Base-by-base conservation (phyloP, 176 grass and related monocot species). In the Rhynchospora pubera region DNA sequence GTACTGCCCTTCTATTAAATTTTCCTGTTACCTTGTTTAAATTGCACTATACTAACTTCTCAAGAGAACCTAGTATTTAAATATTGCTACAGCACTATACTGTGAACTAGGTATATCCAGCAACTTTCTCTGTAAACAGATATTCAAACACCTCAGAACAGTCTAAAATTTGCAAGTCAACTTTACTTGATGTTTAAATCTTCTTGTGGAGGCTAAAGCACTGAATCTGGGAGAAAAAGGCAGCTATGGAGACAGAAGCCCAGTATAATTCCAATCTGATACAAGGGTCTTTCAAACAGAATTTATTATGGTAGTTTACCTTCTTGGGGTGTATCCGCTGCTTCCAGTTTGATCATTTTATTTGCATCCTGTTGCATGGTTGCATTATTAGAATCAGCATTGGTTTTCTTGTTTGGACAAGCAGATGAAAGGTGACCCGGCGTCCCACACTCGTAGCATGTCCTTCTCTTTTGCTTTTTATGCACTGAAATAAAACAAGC, bases 361-460 rank as follows among this genome's bases (percentile, higher is more conserved):
- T 46, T 13, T 30, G 61, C 15, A 12, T 21, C 77, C 57, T 50
- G 60, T 65, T 81, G 79, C 42, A 16, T 51, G 51, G 15, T 66
- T n/a, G 46, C 45, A 65, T 81, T 64, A 65, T 87, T 79, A 58
- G 10, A 84, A 85, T 62, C 60, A 73, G 62, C 82, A 89, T 85
- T 80, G 34, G 62, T 53, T 65, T 80, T 87, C 77, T 92, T 94
- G 79, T 88, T 91, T 70, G 90, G 93, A 83, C 90, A 94, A 76
- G 77, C 82, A 55, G 84, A 92, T 67, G 90, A 94, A 13, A 94
- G 53, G 59, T 94, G 93, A 15, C 88, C 93, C 24, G 93, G 93
- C 22, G 81, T 80, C 21, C 93, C 93, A 78, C 90, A 92, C 62
- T 90, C 87, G 68, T 92, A 94, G 66, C 93, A 94, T 46, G 79